Base-by-base conservation (phyloP, 805 yeast species). In the Nakazawaea ishiwadae region DNA sequence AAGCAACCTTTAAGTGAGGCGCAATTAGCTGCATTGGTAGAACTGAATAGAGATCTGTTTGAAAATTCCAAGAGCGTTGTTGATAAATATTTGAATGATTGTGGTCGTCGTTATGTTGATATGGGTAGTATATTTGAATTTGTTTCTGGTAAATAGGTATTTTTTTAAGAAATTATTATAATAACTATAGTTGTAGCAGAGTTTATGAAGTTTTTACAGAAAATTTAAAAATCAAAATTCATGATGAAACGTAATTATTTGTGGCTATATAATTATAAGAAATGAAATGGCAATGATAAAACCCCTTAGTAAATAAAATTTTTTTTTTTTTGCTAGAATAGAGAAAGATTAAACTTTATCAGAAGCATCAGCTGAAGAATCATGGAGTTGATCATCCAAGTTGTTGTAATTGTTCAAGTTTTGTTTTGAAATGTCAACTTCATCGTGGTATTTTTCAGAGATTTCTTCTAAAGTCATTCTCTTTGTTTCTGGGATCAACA, bases 101-200 rank as follows among this genome's bases (percentile, higher is more conserved):
- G 91, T 63, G 97, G 96, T 4, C 80, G 96, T 50, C 72, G 96
- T 37, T 89, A 79, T 60, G 97, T 90, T 38, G 85, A 87, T 56
- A 80, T 91, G 85, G 79, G 80, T 7, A 65, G 76, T 17, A 80
- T 90, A n/a, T 90, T 90, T 60, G 82, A 73, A 38, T 77, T 75
- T 48, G 75, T 77, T 77, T 34, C 37, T 34, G 27, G 30, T 10
- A 34, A 35, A 18, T 27, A 28, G 31, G 12, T 24, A 23, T 6
- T 7, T 23, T 7, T 23, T 23, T 10, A 23, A 23, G 6, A 7
- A 23, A 23, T 23, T 10, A 10, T 23, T 23, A 23, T 7, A 23
- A 10, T n/a, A n/a, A n/a, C n/a, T n/a, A n/a, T n/a, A n/a, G n/a
- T n/a, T n/a, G n/a, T n/a, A n/a, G n/a, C n/a, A n/a, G n/a, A n/a